Evolutionary conservation across 2,329 filamentous ascomycete genomes (phyloP), one percentile per base, ranked within the genome.

Genomic region (Alternaria longipes): DNA sequence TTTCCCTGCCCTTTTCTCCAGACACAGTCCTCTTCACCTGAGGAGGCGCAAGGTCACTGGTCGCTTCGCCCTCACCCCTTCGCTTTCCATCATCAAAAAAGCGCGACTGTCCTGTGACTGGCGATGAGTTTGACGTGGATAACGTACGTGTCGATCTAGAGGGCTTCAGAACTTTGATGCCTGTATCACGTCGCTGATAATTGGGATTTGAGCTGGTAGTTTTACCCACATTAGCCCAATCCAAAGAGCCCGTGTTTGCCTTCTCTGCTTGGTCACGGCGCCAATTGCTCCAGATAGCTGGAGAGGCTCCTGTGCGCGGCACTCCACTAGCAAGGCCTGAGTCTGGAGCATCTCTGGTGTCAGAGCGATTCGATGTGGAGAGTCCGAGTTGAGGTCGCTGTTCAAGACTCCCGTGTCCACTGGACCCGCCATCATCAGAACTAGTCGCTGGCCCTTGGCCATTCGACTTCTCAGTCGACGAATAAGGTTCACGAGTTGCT

Each of bases 141-240:
- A 81, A 66, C 1, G 81, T 80, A 14, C 89, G 86, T 26, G 81
- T 80, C 6, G 89, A 84, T 76, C 93, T 95, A 57, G 85, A 86
- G 1, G 94, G 89, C 73, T 93, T 93, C 54, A 98, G 83, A 2
- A 97, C 90, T 82, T 97, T 98, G 91, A 98, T 98, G 52, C 89
- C 89, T 51, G 91, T 87, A 83, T 74, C 88, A 80, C 66, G 89
- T 83, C 69, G 90, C 74, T 92, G 90, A 74, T 93, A 92, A 26
- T 89, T 63, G n/a, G 67, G 57, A 24, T 89, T 89, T 24, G 79
- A 77, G 69, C 88, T 89, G 14, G 81, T 72, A 66, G 87, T 78
- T 55, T 84, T 84, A 65, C 80, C 83, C 63, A 87, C 86, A 58
- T 83, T 85, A n/a, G 82, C 80, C 70, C 82, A 84, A 42, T 90